Base-by-base conservation (phyloP, 2,329 filamentous ascomycete genomes). In the Meredithiella fracta region DNA sequence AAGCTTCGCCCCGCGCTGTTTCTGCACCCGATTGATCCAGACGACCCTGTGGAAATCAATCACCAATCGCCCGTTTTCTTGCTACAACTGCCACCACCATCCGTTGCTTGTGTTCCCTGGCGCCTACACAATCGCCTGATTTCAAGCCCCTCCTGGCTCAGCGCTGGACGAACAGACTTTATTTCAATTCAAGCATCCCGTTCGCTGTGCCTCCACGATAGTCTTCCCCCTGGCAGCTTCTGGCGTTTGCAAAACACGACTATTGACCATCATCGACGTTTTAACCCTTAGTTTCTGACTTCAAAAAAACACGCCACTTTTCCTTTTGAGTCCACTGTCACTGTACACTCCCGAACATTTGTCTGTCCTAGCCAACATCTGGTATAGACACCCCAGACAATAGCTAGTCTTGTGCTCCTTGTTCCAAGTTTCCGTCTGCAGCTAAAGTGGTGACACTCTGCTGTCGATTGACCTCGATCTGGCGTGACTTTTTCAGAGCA, bases 391-490 rank as follows among this genome's bases (percentile, higher is more conserved):
- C 44, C 8, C 44, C 44, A 5, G 44, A n/a, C 44, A n/a, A 23
- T 49, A 49, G 17, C 23, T 49, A 14, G 44, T 49, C 15, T 26
- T 49, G 22, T 25, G 23, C 22, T 25, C 22, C 44, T 49, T 49
- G 22, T 9, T 49, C 44, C 44, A 23, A 8, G 44, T 26, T 49
- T 49, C 22, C 15, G 44, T 49, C 44, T 49, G 44, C 44, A 22
- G 44, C 44, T 49, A 49, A 42, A 53, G 51, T 53, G 51, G 51
- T 23, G 22, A 22, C 51, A 42, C 23, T 53, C n/a, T 53, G 31
- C 31, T 38, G 17, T 40, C 20, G n/a, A 53, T 40, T 40, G 20
- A 8, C 4, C 51, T 37, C 20, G 51, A 53, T 40, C 51, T 53
- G 51, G 51, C 51, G 51, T 53, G 51, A 53, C 51, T 38, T 40